Conservation (phyloP, 1,284 basidiomycete genomes). For the Dichomitus squalens region DNA sequence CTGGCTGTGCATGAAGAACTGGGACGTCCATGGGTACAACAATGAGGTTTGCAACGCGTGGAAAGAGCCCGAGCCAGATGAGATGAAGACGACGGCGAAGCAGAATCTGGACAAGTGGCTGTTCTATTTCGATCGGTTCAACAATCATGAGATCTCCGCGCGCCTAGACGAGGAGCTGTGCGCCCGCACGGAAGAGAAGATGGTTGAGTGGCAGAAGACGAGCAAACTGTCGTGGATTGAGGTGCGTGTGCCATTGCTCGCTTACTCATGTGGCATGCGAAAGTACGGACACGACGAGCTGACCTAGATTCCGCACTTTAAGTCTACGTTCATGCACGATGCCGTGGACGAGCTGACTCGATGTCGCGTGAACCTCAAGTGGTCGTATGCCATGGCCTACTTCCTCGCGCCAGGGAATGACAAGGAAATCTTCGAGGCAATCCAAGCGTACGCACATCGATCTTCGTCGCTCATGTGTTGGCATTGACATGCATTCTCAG, state of each 20-base stretch:
- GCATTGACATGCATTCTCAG: slow-evolving; percentile 24
- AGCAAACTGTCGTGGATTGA: slow-evolving; percentile 69
- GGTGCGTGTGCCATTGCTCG: slow-evolving; percentile 35
- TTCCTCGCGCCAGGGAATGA: slow-evolving; percentile 63
- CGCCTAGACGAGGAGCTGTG: slow-evolving; percentile 64
- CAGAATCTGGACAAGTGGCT: slow-evolving; percentile 65
- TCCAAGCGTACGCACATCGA: slow-evolving; percentile 48
- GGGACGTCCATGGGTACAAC: slow-evolving; percentile 66
- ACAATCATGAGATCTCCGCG: slow-evolving; percentile 70
- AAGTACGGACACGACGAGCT: not conserved
- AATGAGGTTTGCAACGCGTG: slow-evolving; percentile 66
- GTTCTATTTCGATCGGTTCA: slow-evolving; percentile 69
- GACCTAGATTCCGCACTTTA: too few relatives aligned
- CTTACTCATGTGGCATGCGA: not conserved
- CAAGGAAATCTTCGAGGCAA: slow-evolving; percentile 71
- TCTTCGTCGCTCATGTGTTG: not conserved
- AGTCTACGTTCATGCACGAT: slow-evolving; percentile 62
- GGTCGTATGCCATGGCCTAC: slow-evolving; percentile 75
- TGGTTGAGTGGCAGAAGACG: slow-evolving; percentile 65
- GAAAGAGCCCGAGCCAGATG: slow-evolving; percentile 58
- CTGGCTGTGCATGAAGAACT: slow-evolving; percentile 72
- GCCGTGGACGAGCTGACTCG: slow-evolving; percentile 58
- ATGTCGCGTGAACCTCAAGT: slow-evolving; percentile 67
- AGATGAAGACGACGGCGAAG: slow-evolving; percentile 53
- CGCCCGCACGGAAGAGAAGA: slow-evolving; percentile 65